Evolutionary conservation across 1,284 basidiomycete genomes (phyloP), one percentile per base, ranked within the genome.

Genomic region (Ceratobasidium sp.): DNA sequence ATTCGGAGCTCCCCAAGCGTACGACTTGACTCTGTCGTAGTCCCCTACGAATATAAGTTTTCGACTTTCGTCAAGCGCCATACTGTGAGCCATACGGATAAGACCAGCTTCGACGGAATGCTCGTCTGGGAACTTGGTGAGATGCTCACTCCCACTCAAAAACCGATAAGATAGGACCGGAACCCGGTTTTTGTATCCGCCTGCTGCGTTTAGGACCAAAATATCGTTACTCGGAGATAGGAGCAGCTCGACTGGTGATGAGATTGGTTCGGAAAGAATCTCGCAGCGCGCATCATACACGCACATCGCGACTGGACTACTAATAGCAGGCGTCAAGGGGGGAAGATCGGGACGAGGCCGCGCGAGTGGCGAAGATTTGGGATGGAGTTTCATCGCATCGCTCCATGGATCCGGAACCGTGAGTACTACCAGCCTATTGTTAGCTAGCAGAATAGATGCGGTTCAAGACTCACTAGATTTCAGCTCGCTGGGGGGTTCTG

Each of bases 251-350:
- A 76, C 66, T 1, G 72, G 72, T 6, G 33, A 2, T 18, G 28
- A 39, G 61, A 46, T 42, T 44, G 7, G 26, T 6, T 13, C 49
- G 20, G 72, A 76, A 13, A 20, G 15, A 9, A 76, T 56, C 26
- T 76, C 72, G 61, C 72, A 76, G 18, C 72, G 72, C n/a, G 72
- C 72, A n/a, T 76, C 72, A 18, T 63, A 66, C 13, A 76, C 61
- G 13, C 28, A 55, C 60, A 56, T 66, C 2, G 72, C 72, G 6
- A 53, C 12, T 9, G 61, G 60, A 42, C 66, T 76, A 13, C 28
- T 51, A 1, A 28, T 3, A 2, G 72, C 66, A 3, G 72, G 46
- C 20, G 72, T 76, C 72, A 71, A 55, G 42, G 49, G 12, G 13
- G 69, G 69, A 18, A 71, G 13, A n/a, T 33, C 40, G 39, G 53